Evolutionary conservation across 345 rosid species (phyloP).

Genomic region (Melastoma malabathricum): DNA sequence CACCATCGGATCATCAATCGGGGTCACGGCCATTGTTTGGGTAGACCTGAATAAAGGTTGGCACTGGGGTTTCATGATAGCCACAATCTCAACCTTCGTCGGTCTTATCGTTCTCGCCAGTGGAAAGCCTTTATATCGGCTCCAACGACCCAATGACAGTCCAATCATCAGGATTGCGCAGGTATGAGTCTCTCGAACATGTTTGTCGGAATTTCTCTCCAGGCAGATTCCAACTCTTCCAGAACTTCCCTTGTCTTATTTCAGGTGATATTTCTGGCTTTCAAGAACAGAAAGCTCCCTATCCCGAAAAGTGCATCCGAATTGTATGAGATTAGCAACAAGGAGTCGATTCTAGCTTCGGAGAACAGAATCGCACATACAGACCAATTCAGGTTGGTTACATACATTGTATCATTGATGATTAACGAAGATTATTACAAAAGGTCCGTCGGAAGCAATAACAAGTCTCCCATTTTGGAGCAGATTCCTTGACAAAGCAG

Average conservation of each 20-base stretch:
- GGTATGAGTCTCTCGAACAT: neutral
- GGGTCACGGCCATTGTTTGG: constrained; percentile 10
- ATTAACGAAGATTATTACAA: too few species aligned
- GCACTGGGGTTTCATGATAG: constrained; percentile 6
- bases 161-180: constrained; percentile 6
- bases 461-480: neutral
- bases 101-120: neutral
- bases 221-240: neutral
- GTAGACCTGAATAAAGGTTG: constrained; percentile 9
- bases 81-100: neutral
- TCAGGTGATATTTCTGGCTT: constrained; percentile 4
- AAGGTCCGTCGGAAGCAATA: too few species aligned
- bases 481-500: constrained; percentile 13
- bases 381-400: constrained; percentile 8
- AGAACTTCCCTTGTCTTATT: neutral
- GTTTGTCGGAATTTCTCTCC: neutral
- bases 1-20: constrained; percentile 9
- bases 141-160: constrained; percentile 4
- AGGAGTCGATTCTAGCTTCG: neutral
- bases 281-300: constrained; percentile 1
- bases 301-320: constrained; percentile 1
- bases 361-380: constrained; percentile 3
- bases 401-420: too few species aligned
- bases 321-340: constrained; percentile 2
- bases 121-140: constrained; percentile 11